A percentile compares a stretch with the other conserved stretches of the same genome.
These are phyloP conservation scores for Naegleria gruberi DNA, from an alignment of 208 protist species.

Conservation along the genomic window DNA sequence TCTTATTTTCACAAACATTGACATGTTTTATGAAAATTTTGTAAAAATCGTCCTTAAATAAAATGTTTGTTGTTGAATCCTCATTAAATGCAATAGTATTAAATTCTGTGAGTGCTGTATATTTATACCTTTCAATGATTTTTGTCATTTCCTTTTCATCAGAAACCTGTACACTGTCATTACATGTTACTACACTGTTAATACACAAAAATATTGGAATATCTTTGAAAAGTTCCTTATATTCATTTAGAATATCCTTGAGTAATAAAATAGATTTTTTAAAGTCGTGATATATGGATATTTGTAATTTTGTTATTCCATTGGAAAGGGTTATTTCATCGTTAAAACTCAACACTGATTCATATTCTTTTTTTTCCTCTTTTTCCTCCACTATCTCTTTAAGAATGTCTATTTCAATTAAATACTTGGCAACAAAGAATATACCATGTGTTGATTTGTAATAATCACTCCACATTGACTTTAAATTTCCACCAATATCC, in stretches of 20 bases:
- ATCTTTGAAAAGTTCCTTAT: background rate
- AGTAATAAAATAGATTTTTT: background rate
- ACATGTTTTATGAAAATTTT: background rate
- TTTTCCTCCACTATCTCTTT: background rate
- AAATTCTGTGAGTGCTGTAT: background rate
- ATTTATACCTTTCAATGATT: background rate
- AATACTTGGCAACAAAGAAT: background rate
- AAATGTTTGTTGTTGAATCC: background rate
- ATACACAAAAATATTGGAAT: background rate
- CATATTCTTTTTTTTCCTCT: background rate
- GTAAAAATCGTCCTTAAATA: background rate
- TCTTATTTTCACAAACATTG: background rate
- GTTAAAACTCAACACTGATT: background rate
- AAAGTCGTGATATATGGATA: background rate
- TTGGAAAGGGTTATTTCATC: background rate
- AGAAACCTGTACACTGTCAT: background rate
- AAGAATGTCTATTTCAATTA: background rate
- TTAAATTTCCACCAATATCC: background rate
- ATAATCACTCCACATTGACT: background rate
- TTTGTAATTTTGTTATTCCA: background rate
- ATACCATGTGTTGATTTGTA: background rate
- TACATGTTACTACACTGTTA: background rate
- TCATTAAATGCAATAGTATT: background rate
- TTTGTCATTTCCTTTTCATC: background rate
- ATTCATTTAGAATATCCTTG: background rate